phyloP scores from a whole-genome alignment of 148 eudicot genomes.

The Camellia lanceoleosa region DNA sequence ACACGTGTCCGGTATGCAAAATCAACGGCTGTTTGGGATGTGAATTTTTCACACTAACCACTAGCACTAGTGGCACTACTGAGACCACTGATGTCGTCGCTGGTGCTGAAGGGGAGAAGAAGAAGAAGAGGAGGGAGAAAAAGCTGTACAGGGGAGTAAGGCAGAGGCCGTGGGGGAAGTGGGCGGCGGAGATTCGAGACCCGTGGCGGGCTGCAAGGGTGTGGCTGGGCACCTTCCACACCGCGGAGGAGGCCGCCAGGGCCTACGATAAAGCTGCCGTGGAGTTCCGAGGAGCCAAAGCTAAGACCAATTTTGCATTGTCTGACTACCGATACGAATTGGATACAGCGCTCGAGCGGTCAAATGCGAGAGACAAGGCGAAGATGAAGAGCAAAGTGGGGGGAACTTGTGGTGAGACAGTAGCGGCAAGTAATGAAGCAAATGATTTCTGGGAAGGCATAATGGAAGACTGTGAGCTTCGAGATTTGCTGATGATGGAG shows the following conservation, averaged over 20 bases:
- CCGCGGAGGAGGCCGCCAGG: constrained; percentile 54
- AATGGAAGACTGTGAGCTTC: no score
- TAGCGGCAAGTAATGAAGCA: no score
- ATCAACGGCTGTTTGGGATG: constrained; percentile 34
- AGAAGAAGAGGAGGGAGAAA: constrained; percentile 28
- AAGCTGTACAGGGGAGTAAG: constrained; percentile 58
- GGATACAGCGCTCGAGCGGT: no score
- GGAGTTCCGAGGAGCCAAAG: constrained; percentile 48
- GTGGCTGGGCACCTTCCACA: constrained; percentile 63
- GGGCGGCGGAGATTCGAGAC: constrained; percentile 67
- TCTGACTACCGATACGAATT: constrained; percentile 24
- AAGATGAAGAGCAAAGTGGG: no score
- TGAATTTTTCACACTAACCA: constrained; percentile 17
- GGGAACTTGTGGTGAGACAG: no score
- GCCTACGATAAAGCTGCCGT: constrained; percentile 58
- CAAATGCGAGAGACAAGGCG: no score
- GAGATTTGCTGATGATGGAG: no score
- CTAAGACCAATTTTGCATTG: constrained; percentile 51
- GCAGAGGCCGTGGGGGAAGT: constrained; percentile 69
- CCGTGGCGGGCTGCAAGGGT: constrained; percentile 40
- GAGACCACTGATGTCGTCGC: no score
- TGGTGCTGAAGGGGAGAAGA: constrained; percentile 9
- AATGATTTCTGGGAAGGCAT: no score
- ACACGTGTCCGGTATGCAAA: constrained; percentile 21
- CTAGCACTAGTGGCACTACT: not conserved